A percentile compares a stretch with the other conserved stretches of the same genome.
Evolutionary conservation across 164 flowering plant species (phyloP).

Genomic region (Piper longum): DNA sequence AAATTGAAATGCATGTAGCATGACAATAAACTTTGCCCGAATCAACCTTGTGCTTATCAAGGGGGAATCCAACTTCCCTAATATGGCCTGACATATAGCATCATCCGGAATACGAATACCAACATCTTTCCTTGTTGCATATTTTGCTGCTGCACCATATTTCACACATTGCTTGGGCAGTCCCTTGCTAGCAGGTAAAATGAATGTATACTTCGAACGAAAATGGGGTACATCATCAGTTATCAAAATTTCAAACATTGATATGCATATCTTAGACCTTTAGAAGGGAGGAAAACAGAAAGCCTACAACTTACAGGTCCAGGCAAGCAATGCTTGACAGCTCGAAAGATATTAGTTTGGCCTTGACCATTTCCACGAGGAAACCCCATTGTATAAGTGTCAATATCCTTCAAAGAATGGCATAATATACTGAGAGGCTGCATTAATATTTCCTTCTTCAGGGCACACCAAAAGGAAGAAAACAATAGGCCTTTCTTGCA

Average conservation of each 20-base stretch:
- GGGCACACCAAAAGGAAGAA: background rate
- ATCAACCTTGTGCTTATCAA: slow-evolving; percentile 69
- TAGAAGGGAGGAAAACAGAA: slow-evolving; percentile 1
- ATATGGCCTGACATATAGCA: slow-evolving; percentile 66
- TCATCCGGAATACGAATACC: slow-evolving; percentile 87
- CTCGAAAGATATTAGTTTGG: slow-evolving; percentile 60
- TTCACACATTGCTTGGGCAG: slow-evolving; percentile 70
- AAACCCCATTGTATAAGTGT: slow-evolving; percentile 72
- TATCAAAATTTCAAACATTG: background rate
- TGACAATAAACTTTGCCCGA: background rate
- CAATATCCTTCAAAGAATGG: slow-evolving; percentile 70
- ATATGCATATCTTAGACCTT: background rate
- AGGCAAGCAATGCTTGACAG: slow-evolving; percentile 82
- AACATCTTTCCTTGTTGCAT: slow-evolving; percentile 53
- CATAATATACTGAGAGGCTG: slow-evolving; percentile 92
- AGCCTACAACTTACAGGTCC: slow-evolving; percentile 65
- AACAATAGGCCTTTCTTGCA: background rate
- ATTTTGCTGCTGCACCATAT: slow-evolving; percentile 57
- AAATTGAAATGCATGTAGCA: too few species aligned
- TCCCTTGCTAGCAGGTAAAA: slow-evolving; percentile 81
- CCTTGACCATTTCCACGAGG: slow-evolving; percentile 75
- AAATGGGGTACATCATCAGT: background rate
- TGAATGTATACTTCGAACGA: slow-evolving; percentile 71
- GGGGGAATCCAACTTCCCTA: slow-evolving; percentile 62
- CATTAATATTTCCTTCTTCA: slow-evolving; percentile 11